Conservation (phyloP, 331 rosid genomes). For the Quercus lobata region DNA sequence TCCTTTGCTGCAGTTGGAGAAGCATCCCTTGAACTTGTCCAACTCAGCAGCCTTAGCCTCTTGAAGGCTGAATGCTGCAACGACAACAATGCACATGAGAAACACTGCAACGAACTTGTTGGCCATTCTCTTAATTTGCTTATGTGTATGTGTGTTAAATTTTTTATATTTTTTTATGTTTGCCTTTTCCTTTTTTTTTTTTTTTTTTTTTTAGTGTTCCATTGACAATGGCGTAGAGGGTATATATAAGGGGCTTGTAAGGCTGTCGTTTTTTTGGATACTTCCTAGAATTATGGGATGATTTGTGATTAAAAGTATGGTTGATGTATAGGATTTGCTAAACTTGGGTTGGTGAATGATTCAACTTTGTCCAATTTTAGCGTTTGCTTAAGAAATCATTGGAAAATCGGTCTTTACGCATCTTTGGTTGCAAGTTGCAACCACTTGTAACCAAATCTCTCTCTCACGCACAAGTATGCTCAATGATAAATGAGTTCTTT, state of each 20-base stretch:
- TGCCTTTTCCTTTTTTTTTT: background rate
- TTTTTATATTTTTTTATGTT: too few relatives aligned
- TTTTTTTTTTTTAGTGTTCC: background rate
- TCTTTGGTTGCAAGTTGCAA: background rate
- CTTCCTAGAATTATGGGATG: background rate
- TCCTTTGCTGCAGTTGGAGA: background rate
- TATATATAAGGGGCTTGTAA: background rate
- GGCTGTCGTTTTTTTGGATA: background rate
- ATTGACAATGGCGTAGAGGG: background rate
- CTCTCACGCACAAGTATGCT: too few relatives aligned
- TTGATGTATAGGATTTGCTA: background rate
- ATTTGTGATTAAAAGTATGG: background rate
- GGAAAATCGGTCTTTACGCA: background rate
- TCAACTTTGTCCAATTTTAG: background rate
- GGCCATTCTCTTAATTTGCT: background rate
- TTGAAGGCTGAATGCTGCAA: background rate
- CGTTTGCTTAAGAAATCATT: background rate
- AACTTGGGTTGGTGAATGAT: background rate
- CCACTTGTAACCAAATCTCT: background rate
- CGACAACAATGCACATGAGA: background rate
- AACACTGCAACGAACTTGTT: conserved; percentile 9
- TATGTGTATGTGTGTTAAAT: background rate
- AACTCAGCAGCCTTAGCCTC: background rate
- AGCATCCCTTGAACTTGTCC: background rate
- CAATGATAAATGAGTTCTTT: too few relatives aligned